Evolutionary conservation across 768 basidiomycete species (phyloP), one percentile per base, ranked within the genome.

Genomic region (Tricholoma matsutake): DNA sequence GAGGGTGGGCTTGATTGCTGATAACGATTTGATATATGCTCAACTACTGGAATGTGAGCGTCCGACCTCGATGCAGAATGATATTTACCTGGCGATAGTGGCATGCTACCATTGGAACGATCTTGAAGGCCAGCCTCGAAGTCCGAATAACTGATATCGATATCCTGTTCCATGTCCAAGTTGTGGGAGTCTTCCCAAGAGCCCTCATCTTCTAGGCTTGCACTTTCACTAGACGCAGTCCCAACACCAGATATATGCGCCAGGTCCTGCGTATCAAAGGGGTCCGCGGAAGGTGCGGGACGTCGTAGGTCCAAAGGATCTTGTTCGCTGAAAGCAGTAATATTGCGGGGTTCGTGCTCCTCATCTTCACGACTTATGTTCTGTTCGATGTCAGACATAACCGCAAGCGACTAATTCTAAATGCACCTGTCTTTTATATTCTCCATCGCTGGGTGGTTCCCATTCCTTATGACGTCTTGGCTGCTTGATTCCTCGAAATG

Each of bases 391-490:
- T 59, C 6, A 53, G 47, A 52, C 37, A 22, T 18, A 16, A 32
- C 49, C 14, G 13, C n/a, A 31, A 55, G 34, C 28, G 1, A 57
- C 6, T 25, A 11, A 25, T 31, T 37, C 1, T 32, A 45, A 51
- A 25, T 4, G 16, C 55, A 60, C 63, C 59, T 61, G 63, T 64
- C 47, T 58, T 39, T 61, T 61, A 18, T n/a, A 52, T 16, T 52
- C 53, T 18, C 34, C 54, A 3, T 31, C 22, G 25, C n/a, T 5
- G 18, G 52, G 45, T 18, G 13, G 28, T 39, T 22, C 35, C 22
- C 51, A 29, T 11, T 32, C 61, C 18, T 31, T 43, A 22, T 22
- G 13, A 8, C 11, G 31, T 52, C 28, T 20, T 2, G 31, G 56
- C 7, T 47, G 55, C 54, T 57, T 53, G 11, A 20, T 35, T 29